These are phyloP conservation scores for Cryphonectria carpinicola DNA, from an alignment of 2,329 filamentous ascomycete genomes.

Conservation along the genomic window DNA sequence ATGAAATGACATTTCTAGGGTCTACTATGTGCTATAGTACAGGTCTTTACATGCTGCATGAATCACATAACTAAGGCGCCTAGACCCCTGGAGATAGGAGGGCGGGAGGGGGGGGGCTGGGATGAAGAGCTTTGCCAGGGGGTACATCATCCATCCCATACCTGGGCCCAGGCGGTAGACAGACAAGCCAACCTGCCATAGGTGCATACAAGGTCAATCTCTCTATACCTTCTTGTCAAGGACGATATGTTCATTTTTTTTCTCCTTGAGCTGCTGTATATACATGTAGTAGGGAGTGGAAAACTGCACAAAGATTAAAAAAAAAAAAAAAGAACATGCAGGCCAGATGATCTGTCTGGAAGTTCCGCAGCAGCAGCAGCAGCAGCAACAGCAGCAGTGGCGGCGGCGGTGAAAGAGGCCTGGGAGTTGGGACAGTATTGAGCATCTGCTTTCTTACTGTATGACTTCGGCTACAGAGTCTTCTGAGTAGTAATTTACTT, in stretches of 20 bases:
- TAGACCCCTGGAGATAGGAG: background rate
- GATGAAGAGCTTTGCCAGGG: background rate
- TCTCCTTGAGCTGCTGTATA: too few species aligned
- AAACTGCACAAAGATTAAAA: background rate
- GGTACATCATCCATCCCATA: background rate
- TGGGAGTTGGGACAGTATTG: background rate
- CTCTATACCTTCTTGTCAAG: background rate
- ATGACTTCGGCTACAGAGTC: background rate
- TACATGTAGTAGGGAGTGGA: too few species aligned
- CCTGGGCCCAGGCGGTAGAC: background rate
- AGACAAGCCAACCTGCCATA: background rate
- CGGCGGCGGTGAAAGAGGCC: background rate
- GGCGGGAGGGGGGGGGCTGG: background rate
- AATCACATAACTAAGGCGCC: background rate
- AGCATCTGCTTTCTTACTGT: background rate
- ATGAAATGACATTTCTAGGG: constrained; percentile 6
- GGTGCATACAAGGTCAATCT: background rate
- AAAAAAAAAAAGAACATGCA: background rate
- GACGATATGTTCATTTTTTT: background rate
- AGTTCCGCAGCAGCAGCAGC: background rate
- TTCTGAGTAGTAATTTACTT: background rate
- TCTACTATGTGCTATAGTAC: background rate
- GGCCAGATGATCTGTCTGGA: too few species aligned
- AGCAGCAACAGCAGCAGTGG: too few species aligned
- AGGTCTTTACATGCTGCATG: constrained; percentile 4